Evolutionary conservation across 306 rosid genomes (phyloP).

Genomic region (Inga oerstediana): DNA sequence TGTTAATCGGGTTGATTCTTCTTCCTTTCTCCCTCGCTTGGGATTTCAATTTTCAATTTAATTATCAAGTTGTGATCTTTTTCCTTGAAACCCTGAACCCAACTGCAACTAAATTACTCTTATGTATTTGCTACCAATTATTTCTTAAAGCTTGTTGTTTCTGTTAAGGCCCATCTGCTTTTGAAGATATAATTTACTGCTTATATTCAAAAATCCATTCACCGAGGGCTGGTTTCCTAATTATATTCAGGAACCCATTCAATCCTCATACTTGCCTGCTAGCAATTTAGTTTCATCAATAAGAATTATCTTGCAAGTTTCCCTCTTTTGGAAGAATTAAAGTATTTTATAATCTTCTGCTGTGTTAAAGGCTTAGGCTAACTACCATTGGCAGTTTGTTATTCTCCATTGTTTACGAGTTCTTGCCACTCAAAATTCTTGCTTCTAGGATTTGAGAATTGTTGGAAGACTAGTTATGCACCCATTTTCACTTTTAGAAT

Average conservation of each 20-base stretch:
- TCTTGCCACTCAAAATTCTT: not conserved
- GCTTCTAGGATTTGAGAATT: not conserved
- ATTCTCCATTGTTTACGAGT: not conserved
- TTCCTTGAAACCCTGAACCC: not conserved
- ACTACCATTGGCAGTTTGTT: not conserved
- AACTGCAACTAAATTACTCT: not conserved
- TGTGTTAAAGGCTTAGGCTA: not conserved
- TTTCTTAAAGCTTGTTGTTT: not conserved
- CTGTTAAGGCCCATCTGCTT: not conserved
- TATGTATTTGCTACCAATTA: too few species aligned
- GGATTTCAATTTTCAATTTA: conserved; percentile 22
- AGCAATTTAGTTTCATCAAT: not conserved
- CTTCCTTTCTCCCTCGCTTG: conserved; percentile 21
- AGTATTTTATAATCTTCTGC: not conserved
- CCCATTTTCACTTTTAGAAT: not conserved
- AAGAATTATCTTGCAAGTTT: not conserved
- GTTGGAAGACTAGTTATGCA: not conserved
- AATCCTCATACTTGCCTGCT: not conserved
- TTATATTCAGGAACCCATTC: not conserved
- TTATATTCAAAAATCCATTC: not conserved
- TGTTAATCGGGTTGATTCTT: conserved; percentile 24
- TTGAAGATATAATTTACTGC: not conserved
- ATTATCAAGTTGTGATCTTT: conserved; percentile 19
- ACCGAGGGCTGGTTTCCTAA: not conserved
- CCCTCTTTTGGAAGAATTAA: not conserved